Percentiles rank a stretch among this genome's conserved stretches.
phyloP scores from a whole-genome alignment of 352 stramenopile species.

The Halophytophthora polymorphica region DNA sequence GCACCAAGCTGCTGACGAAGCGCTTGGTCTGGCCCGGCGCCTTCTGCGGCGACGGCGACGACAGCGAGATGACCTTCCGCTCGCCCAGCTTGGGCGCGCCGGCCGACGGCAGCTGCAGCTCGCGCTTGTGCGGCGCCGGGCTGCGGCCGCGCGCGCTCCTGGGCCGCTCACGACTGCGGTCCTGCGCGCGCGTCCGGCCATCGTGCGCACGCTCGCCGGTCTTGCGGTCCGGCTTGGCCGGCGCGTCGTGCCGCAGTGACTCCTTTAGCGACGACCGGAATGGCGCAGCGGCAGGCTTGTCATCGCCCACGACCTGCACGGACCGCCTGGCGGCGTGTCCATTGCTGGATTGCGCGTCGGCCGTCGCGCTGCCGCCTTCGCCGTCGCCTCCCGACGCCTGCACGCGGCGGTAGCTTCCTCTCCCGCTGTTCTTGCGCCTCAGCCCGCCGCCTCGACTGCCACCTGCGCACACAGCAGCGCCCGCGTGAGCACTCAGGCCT shows the following conservation, averaged over 20 bases:
- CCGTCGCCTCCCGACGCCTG: constrained; percentile 18
- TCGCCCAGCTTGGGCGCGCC: constrained; percentile 2
- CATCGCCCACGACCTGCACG: constrained; percentile 23
- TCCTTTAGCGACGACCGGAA: constrained; percentile 58
- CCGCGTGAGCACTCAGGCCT: no score
- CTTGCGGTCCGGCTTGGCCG: constrained; percentile 10
- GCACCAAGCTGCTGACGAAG: constrained; percentile 37
- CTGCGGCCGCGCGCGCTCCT: constrained; percentile 5
- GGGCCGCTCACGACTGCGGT: constrained; percentile 9
- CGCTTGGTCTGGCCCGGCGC: constrained; percentile 14
- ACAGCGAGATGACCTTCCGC: constrained; percentile 30
- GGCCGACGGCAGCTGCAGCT: constrained; percentile 26
- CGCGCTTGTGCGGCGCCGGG: constrained; percentile 8
- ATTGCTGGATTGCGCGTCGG: not conserved
- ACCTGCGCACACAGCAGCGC: constrained; percentile 15
- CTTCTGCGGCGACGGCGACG: constrained; percentile 31
- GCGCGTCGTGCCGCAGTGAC: constrained; percentile 19
- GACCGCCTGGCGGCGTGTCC: constrained; percentile 7
- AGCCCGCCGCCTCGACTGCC: constrained; percentile 22
- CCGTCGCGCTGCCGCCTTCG: not conserved
- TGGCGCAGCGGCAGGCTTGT: constrained; percentile 4
- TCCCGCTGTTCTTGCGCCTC: constrained; percentile 20
- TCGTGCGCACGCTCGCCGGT: constrained; percentile 17
- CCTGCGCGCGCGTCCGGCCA: not conserved
- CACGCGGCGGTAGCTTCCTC: constrained; percentile 44